Evolutionary conservation across 163 green algal genomes (phyloP).

Genomic region (Dunaliella salina): DNA sequence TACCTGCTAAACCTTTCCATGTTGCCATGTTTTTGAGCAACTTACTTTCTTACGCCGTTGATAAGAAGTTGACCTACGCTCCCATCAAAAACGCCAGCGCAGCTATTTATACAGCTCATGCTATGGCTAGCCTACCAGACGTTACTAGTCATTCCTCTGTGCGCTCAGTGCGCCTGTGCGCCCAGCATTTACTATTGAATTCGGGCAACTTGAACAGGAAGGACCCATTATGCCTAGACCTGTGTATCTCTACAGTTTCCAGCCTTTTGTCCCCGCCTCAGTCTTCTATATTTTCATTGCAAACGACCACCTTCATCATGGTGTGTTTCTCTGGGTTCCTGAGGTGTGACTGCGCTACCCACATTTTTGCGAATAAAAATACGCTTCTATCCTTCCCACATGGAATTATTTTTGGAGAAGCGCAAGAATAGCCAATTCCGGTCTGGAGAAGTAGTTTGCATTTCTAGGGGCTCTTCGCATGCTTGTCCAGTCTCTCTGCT

Average conservation of each 20-base stretch:
- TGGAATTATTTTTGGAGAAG: background rate
- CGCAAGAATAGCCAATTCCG: background rate
- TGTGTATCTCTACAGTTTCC: background rate
- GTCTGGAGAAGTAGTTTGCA: background rate
- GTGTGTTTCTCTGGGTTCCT: background rate
- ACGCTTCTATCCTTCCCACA: background rate
- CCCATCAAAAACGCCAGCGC: background rate
- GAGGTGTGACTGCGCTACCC: background rate
- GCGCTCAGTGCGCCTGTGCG: background rate
- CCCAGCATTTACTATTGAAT: background rate
- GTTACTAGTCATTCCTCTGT: background rate
- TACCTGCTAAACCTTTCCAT: background rate
- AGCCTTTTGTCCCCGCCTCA: background rate
- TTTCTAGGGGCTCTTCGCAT: background rate
- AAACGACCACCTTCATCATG: conserved; percentile 6
- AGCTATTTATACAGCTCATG: background rate
- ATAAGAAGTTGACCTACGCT: background rate
- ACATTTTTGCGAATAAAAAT: background rate
- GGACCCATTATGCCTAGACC: background rate
- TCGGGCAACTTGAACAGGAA: background rate
- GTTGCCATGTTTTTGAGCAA: background rate
- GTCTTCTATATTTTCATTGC: background rate
- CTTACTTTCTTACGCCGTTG: background rate
- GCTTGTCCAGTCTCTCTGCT: background rate
- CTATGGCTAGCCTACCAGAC: background rate